Base-by-base conservation (phyloP, 805 yeast genomes). In the Kluyveromyces siamensis region DNA sequence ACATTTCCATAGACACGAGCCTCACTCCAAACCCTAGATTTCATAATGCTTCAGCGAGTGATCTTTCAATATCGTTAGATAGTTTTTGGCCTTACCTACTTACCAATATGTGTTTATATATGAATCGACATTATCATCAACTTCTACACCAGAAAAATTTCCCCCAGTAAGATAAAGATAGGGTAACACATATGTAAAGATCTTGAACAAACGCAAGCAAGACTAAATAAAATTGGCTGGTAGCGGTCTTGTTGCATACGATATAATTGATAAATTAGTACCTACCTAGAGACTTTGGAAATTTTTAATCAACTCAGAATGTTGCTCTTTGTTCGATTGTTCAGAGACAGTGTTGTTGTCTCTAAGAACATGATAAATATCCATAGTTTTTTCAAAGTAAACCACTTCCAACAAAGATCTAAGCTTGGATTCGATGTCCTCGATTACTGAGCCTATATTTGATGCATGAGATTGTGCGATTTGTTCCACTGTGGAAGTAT, bases 311-410 rank as follows among this genome's bases (percentile, higher is more conserved):
- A 70, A 54, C 45, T 67, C 68, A n/a, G 61, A 55, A 38, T 69
- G 72, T 13, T 58, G 61, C 11, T 52, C 51, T 49, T 64, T 63
- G 19, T 57, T 65, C 11, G 47, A 44, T 30, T 54, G 54, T 33
- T 55, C 47, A 8, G 58, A 37, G 16, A 56, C 44, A 8, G 55
- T 54, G 2, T 50, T 48, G 27, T 60, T 45, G 13, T 71, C 75
- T 62, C 88, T 75, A 38, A 83, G 69, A 55, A 84, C 89, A 27
- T 85, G 83, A 42, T 90, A 73, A 45, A 93, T 83, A 61, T 91
- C 96, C 60, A 87, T 81, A 17, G 96, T 87, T 71, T 91, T 91
- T 58, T 95, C 97, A 62, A 91, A 91, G 65, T 91, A 91, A 27
- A 91, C 97, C 54, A 88, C 96, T 65, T 91, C 96, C 54, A 91